Evolutionary conservation across 1,284 basidiomycete species (phyloP), one percentile per base, ranked within the genome.

Genomic region (Cystobasidium slooffiae): DNA sequence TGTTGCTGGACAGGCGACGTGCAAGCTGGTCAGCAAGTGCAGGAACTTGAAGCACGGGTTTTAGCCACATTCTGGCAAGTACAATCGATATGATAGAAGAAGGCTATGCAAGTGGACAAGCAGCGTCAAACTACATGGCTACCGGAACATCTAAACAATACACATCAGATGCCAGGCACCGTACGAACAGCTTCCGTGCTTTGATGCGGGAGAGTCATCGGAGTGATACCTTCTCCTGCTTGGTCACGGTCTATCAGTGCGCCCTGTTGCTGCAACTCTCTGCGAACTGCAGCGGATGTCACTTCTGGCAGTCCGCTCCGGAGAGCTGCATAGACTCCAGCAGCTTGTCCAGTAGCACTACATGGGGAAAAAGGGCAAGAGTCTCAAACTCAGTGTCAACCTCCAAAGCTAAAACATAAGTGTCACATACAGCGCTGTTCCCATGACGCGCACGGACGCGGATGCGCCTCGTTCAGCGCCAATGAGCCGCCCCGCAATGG

Each of bases 331-430:
- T 6, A 61, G 22, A 61, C 58, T 14, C 58, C 58, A 41, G 58
- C 58, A 61, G 58, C 58, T 41, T 61, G 58, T n/a, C 58, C 58
- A 9, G 58, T 61, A 14, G 58, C 58, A 31, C 58, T 61, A 44
- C 24, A 37, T 51, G 6, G 14, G 6, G 1, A 55, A 55, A 55
- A 18, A 31, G 8, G 52, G 14, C 24, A n/a, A 10, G 22, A 61
- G 58, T 31, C 9, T 39, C 58, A 61, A 31, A 16, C 16, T 14
- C 12, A 37, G n/a, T 5, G 31, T 31, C 31, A 31, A 31, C 31
- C 31, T 31, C 31, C 53, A 56, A 56, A 18, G 20, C 10, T 5
- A 12, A 9, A 56, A 56, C 5, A 37, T 12, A 12, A 61, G 39
- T 12, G 9, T 12, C 14, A 22, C 58, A 37, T 61, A 61, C 58